phyloP scores from a whole-genome alignment of 1,284 basidiomycete genomes.

The Pholiota adiposa region DNA sequence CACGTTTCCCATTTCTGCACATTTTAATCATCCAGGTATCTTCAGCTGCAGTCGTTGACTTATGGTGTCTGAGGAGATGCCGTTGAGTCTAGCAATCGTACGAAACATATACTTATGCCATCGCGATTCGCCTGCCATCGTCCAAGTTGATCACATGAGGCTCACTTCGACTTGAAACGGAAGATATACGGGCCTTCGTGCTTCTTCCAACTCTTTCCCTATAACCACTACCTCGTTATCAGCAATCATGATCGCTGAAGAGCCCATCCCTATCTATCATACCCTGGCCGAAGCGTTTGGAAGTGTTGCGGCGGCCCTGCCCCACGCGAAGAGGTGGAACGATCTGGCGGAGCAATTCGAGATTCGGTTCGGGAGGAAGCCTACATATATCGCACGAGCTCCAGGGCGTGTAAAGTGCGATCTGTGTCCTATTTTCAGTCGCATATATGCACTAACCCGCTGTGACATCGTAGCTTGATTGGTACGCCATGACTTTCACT shows the following conservation, averaged over 20 bases:
- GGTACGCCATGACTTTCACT: neutral
- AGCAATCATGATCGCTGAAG: conserved; percentile 55
- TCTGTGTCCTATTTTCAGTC: neutral
- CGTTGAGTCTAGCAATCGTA: no score
- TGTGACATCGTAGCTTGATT: conserved; percentile 11
- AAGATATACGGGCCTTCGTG: neutral
- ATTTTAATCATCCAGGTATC: no score
- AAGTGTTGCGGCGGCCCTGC: conserved; percentile 56
- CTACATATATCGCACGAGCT: conserved; percentile 76
- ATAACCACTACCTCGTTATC: conserved; percentile 1
- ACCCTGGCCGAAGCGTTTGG: conserved; percentile 65
- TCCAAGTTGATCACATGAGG: neutral
- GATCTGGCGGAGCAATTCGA: conserved; percentile 66
- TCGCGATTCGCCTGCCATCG: no score
- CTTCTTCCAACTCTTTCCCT: neutral
- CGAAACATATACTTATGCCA: no score
- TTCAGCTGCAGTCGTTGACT: no score
- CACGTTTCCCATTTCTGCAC: no score
- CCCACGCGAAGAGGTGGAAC: conserved; percentile 70
- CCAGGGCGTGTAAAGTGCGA: conserved; percentile 85
- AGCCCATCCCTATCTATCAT: conserved; percentile 68
- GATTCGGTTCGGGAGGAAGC: conserved; percentile 65
- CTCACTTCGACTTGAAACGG: neutral
- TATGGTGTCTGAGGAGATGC: no score
- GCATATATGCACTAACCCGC: neutral